Base-by-base conservation (phyloP, 768 basidiomycete species). In the Candolleomyces efflorescens region DNA sequence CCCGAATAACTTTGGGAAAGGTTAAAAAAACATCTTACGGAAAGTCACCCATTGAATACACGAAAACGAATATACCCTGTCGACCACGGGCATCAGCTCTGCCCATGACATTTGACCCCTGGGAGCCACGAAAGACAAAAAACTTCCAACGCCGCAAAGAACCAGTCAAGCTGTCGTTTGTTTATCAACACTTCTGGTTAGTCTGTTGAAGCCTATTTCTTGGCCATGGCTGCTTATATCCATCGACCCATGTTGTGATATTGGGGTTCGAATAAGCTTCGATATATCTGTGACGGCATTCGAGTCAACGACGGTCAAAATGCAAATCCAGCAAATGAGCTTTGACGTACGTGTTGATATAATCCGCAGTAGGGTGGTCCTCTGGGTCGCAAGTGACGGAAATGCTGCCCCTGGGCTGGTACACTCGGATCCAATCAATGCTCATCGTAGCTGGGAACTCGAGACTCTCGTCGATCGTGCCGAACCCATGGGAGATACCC, bases 391-490 rank as follows among this genome's bases (percentile, higher is more conserved):
- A 89, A 0, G 86, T 84, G 52, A 86, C 72, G 62, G 84, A 84
- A 38, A 75, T 67, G 4, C 72, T 65, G 59, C 79, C 71, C 48
- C 72, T 66, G 12, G 74, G 75, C 60, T 87, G 86, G 62, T 87
- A 89, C 6, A 96, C 89, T 1, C 94, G 82, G 56, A 95, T 84
- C 58, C 85, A 95, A 66, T 96, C 94, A 51, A 94, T 73, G 55
- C 74, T 74, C 88, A 94, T 86, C 24, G 74, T 76, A 9, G 80
- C 68, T 4, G 84, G 84, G 64, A 87, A 78, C 18, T 70, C 69
- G 26, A 90, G 66, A 39, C 82, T 63, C 5, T 75, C 73, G 54
- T 84, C 77, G 63, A 90, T 82, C 7, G 68, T 74, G 15, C 86
- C 89, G 68, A 91, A 91, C 64, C 81, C 84, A 45, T 73, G 61